Evolutionary conservation across 495 filamentous ascomycete species (phyloP).

Genomic region (Xylaria scruposa): DNA sequence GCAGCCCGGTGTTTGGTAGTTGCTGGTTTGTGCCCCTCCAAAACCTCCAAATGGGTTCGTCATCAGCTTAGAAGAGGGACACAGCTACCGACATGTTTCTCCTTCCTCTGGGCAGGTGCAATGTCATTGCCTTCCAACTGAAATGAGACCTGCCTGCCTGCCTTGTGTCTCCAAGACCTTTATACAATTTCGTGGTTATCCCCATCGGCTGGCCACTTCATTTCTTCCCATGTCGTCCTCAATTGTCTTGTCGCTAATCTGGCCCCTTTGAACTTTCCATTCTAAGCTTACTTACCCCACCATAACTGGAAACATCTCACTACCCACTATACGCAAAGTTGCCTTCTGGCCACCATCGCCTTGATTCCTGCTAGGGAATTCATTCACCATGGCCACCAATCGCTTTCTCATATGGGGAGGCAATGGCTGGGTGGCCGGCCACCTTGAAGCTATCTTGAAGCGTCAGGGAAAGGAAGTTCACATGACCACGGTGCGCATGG

Average conservation of each 20-base stretch:
- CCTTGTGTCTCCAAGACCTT: background rate
- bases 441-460: conserved; percentile 67
- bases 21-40: conserved; percentile 14
- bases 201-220: background rate
- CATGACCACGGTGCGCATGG: conserved; percentile 65
- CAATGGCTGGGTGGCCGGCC: conserved; percentile 68
- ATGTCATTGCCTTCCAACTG: background rate
- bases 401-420: conserved; percentile 68
- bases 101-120: background rate
- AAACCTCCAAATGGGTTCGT: background rate
- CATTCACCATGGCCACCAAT: conserved; percentile 29
- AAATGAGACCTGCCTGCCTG: background rate
- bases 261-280: background rate
- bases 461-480: conserved; percentile 66
- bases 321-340: background rate
- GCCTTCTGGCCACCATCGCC: background rate
- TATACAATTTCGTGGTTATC: background rate
- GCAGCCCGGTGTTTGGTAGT: conserved; percentile 9
- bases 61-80: background rate
- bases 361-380: background rate
- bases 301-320: background rate
- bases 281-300: background rate
- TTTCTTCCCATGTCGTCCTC: background rate
- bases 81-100: background rate
- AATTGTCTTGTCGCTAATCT: background rate